Base-by-base conservation (phyloP, 2,329 filamentous ascomycete species). In the Aspergillus amoenus region DNA sequence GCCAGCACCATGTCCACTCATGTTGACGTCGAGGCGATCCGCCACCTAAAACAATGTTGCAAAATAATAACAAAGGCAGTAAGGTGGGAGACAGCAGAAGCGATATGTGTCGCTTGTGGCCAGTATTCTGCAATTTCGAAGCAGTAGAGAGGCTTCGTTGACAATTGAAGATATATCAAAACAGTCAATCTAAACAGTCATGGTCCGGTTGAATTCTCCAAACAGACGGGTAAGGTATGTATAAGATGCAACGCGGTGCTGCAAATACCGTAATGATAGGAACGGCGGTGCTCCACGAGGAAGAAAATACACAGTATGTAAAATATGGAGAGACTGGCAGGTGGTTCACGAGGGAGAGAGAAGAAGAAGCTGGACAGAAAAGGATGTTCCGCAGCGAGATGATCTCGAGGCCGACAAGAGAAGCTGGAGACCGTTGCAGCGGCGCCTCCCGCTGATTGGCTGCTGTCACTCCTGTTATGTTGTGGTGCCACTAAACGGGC, bases 1-100 rank as follows among this genome's bases (percentile, higher is more conserved):
- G 76, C 86, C 89, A 73, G 83, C 78, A 49, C 79, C 78, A 68
- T 78, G 76, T 66, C 72, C 75, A 67, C 74, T 76, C 73, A 77
- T 77, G 65, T 75, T 84, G 70, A 59, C 65, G 57, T 54, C 45
- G 44, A 12, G 21, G 41, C 45, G 40, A 41, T 60, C 47, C 55
- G 50, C 27, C 42, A 55, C 50, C 41, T 42, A 62, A 55, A 62
- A 60, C 54, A 58, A 59, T 52, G 22, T 18, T 42, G 52, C 44
- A 44, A 47, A 50, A 54, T 24, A 54, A 59, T 45, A 48, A 59
- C 41, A 22, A n/a, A 47, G 34, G 55, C 45, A 55, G 56, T 50
- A 59, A 61, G 57, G 48, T 34, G 27, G 45, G 18, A 40, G 22
- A 40, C n/a, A 39, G 50, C 39, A 44, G 32, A 56, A 15, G 18